Evolutionary conservation across 2,329 filamentous ascomycete genomes (phyloP).

Genomic region (Scedosporium aurantiacum): DNA sequence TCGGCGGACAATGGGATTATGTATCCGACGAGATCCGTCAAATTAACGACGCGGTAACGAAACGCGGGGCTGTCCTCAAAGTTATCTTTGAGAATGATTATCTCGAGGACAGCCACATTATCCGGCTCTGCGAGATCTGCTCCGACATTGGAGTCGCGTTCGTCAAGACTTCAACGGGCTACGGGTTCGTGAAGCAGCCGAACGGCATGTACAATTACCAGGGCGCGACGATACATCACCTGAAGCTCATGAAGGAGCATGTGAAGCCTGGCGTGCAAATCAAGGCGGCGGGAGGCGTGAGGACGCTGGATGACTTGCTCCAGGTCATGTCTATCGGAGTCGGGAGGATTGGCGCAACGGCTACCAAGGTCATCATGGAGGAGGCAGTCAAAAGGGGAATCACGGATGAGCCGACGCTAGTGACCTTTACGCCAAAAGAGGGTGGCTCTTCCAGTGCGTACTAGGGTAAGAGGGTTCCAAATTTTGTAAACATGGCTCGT

Average conservation of each 20-base stretch:
- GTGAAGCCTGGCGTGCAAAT: constrained; percentile 34
- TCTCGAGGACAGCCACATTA: constrained; percentile 36
- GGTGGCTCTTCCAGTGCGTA: background rate
- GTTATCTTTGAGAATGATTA: constrained; percentile 55
- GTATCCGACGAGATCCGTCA: constrained; percentile 38
- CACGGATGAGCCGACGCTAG: constrained; percentile 14
- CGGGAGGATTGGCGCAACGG: constrained; percentile 43
- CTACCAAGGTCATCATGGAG: constrained; percentile 41
- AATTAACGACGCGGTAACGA: constrained; percentile 36
- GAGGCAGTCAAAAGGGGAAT: constrained; percentile 42
- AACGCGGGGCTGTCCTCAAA: constrained; percentile 36
- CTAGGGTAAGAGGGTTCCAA: background rate
- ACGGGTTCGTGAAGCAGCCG: constrained; percentile 45
- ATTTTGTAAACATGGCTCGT: background rate
- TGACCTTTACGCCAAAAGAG: background rate
- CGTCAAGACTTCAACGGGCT: constrained; percentile 50
- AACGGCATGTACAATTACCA: constrained; percentile 40
- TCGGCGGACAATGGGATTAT: constrained; percentile 47
- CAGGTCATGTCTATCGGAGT: constrained; percentile 43
- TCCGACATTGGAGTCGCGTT: constrained; percentile 39
- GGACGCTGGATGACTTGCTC: constrained; percentile 45
- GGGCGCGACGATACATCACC: constrained; percentile 38
- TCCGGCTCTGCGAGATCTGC: constrained; percentile 43
- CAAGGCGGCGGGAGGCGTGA: constrained; percentile 47
- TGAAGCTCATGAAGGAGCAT: constrained; percentile 42